phyloP scores from a whole-genome alignment of 2,329 filamentous ascomycete genomes.

The Tolypocladium paradoxum region DNA sequence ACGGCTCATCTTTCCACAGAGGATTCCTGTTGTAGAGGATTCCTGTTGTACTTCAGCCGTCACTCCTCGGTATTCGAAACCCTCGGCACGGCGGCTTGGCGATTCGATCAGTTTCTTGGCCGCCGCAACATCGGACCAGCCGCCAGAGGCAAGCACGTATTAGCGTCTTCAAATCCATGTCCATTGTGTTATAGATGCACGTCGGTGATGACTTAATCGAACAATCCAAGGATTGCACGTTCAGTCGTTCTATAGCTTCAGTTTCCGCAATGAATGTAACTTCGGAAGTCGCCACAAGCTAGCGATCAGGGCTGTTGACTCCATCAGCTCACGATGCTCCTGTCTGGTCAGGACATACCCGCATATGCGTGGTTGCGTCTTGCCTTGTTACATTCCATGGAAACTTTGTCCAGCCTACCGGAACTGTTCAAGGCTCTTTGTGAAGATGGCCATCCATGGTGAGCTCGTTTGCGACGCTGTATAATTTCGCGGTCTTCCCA shows the following conservation, averaged over 20 bases:
- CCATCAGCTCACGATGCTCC: not conserved
- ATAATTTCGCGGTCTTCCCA: not conserved
- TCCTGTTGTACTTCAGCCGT: no score
- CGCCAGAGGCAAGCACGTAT: not conserved
- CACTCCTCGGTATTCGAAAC: not conserved
- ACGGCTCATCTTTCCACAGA: not conserved
- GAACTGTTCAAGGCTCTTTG: not conserved
- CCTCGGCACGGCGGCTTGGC: not conserved
- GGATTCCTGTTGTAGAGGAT: no score
- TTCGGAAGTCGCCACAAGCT: not conserved
- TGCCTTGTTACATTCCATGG: not conserved
- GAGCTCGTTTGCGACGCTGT: not conserved
- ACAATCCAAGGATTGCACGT: not conserved
- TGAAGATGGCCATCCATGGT: not conserved
- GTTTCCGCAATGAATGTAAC: not conserved
- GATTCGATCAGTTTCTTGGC: not conserved
- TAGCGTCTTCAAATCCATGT: not conserved
- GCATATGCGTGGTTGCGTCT: not conserved
- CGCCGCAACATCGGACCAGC: not conserved
- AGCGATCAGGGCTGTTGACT: not conserved
- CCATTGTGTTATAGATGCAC: not conserved
- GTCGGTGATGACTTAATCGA: not conserved
- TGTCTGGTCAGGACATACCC: not conserved
- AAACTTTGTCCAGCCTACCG: not conserved
- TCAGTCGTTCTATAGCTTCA: not conserved